A percentile compares a stretch with the other conserved stretches of the same genome.
Conservation (phyloP, 1,284 basidiomycete genomes). For the Tilletia setariae region DNA sequence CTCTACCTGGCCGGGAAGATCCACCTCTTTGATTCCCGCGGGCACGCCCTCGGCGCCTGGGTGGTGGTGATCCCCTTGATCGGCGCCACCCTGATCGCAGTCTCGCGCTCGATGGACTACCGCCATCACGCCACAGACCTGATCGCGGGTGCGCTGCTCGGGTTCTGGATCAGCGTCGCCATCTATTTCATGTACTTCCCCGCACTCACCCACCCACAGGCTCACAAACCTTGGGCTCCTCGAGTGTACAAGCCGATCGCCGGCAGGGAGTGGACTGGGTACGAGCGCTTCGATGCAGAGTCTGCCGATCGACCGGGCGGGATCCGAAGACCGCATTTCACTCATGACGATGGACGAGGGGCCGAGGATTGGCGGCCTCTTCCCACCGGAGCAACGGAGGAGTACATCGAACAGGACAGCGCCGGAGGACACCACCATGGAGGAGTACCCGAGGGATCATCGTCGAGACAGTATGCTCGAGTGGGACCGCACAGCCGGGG, state of each 20-base stretch:
- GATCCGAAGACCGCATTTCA: no score
- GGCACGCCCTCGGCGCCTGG: slow-evolving; percentile 84
- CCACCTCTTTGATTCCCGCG: slow-evolving; percentile 78
- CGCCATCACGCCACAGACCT: slow-evolving; percentile 63
- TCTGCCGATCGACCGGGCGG: slow-evolving; percentile 19
- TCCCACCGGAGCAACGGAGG: neutral
- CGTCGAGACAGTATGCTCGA: no score
- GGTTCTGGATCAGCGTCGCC: slow-evolving; percentile 71
- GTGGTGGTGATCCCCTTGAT: slow-evolving; percentile 71
- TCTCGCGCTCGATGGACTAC: slow-evolving; percentile 59
- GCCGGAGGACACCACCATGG: no score
- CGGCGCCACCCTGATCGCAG: slow-evolving; percentile 78
- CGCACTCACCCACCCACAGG: slow-evolving; percentile 24
- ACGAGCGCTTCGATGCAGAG: slow-evolving; percentile 18
- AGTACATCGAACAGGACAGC: neutral
- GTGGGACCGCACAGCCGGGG: neutral
- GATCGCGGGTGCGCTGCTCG: slow-evolving; percentile 72
- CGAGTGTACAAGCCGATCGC: slow-evolving; percentile 20
- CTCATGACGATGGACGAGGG: slow-evolving; percentile 14
- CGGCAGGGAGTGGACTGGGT: neutral
- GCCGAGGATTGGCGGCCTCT: neutral
- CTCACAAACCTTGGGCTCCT: slow-evolving; percentile 39
- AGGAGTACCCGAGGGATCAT: no score
- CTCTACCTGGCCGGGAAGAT: slow-evolving; percentile 83
- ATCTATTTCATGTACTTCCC: slow-evolving; percentile 54